phyloP scores from a whole-genome alignment of 805 yeast genomes.

The Hanseniaspora lachancei region DNA sequence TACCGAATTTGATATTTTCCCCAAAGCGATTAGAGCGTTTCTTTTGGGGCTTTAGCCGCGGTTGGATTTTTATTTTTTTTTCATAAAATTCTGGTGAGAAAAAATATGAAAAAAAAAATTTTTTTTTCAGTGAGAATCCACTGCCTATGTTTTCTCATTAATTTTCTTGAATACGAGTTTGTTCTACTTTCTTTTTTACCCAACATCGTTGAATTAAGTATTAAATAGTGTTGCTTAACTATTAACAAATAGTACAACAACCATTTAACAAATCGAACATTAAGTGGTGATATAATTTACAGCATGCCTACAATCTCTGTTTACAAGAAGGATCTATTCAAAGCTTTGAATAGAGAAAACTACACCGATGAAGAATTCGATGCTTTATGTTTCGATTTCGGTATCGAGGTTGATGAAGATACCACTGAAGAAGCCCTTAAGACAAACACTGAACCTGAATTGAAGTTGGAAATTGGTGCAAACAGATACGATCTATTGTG shows the following conservation, averaged over 20 bases:
- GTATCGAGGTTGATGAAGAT: slow-evolving; percentile 95
- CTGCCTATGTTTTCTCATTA: no score
- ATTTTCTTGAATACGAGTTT: no score
- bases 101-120: no score
- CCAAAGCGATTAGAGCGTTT: no score
- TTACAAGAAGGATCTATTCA: slow-evolving; percentile 83
- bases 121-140: no score
- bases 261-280: not conserved
- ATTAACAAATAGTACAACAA: not conserved
- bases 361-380: slow-evolving; percentile 86
- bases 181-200: no score
- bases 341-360: slow-evolving; percentile 48
- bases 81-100: no score
- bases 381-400: slow-evolving; percentile 93
- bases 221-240: not conserved
- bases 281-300: not conserved
- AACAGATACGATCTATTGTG: slow-evolving; percentile 97
- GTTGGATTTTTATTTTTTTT: no score
- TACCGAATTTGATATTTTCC: no score
- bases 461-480: slow-evolving; percentile 94
- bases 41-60: no score
- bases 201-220: no score
- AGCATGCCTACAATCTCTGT: slow-evolving; percentile 93
- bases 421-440: slow-evolving; percentile 51
- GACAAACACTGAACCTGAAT: slow-evolving; percentile 61